These are phyloP conservation scores for Pulicaria dysenterica DNA, from an alignment of 129 eudicot species.

Conservation along the genomic window DNA sequence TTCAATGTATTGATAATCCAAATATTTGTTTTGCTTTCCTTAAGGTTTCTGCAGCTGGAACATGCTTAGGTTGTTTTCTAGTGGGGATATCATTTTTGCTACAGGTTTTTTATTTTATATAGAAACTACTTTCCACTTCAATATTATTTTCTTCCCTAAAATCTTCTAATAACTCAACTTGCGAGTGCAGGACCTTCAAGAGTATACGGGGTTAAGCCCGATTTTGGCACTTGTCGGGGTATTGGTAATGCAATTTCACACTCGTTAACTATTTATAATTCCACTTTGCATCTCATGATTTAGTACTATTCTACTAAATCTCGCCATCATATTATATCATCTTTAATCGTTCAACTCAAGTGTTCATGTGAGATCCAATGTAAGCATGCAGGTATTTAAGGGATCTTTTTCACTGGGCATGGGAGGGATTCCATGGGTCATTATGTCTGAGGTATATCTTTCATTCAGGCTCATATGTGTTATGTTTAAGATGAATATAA, in stretches of 20 bases:
- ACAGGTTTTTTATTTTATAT: conserved; percentile 50
- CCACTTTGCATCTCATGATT: neutral
- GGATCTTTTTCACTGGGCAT: conserved; percentile 81
- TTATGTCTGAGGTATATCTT: conserved; percentile 83
- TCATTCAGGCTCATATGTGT: conserved; percentile 7
- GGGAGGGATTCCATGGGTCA: conserved; percentile 94
- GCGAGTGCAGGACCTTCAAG: conserved; percentile 57
- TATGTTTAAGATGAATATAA: conserved; percentile 10
- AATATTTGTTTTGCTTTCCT: neutral
- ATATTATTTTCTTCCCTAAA: neutral
- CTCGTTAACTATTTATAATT: neutral
- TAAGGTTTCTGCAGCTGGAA: conserved; percentile 79
- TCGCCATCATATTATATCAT: neutral
- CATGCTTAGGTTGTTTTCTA: conserved; percentile 73
- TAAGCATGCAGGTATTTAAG: conserved; percentile 60
- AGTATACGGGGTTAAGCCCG: conserved; percentile 58
- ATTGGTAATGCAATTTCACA: conserved; percentile 57
- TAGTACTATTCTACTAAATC: neutral
- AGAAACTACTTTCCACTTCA: neutral
- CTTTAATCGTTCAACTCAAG: neutral
- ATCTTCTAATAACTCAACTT: neutral
- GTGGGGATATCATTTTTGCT: conserved; percentile 69
- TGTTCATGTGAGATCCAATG: conserved; percentile 3
- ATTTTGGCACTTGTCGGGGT: conserved; percentile 73
- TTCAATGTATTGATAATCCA: neutral